phyloP scores from a whole-genome alignment of 257 asterid genomes.

The Buddleja alternifolia region DNA sequence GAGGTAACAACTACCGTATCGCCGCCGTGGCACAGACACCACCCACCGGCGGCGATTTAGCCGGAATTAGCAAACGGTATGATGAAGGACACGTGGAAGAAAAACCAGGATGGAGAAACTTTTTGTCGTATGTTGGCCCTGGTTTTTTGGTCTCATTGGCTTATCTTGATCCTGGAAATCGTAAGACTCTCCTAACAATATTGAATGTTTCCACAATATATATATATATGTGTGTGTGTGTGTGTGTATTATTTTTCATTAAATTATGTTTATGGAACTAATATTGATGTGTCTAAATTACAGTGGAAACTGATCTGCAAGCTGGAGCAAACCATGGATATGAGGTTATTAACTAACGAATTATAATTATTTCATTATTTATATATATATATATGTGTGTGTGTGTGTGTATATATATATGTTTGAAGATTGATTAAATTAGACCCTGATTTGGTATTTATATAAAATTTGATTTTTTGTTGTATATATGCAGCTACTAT shows the following conservation, averaged over 20 bases:
- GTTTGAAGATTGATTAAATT: background rate
- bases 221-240: background rate
- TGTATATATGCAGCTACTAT: slow-evolving; percentile 61
- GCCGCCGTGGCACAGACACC: slow-evolving; percentile 48
- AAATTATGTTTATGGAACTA: background rate
- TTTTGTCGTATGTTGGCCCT: slow-evolving; percentile 76
- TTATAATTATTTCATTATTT: no score
- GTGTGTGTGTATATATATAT: background rate
- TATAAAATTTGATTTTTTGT: background rate
- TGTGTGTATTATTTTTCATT: background rate
- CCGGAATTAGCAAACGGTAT: no score
- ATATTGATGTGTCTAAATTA: background rate
- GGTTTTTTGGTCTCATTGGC: slow-evolving; percentile 94
- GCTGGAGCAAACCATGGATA: slow-evolving; percentile 91
- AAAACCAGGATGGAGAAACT: slow-evolving; percentile 86
- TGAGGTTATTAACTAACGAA: slow-evolving; percentile 46
- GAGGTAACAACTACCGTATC: slow-evolving; percentile 46
- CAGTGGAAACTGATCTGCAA: slow-evolving; percentile 97
- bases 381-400: no score
- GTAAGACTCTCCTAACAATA: slow-evolving; percentile 44
- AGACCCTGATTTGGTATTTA: no score
- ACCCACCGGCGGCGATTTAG: slow-evolving; percentile 7
- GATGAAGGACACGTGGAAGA: slow-evolving; percentile 7
- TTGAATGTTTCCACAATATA: no score
- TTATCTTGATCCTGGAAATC: slow-evolving; percentile 91